Evolutionary conservation across 331 rosid genomes (phyloP).

Genomic region (Quercus phellos): DNA sequence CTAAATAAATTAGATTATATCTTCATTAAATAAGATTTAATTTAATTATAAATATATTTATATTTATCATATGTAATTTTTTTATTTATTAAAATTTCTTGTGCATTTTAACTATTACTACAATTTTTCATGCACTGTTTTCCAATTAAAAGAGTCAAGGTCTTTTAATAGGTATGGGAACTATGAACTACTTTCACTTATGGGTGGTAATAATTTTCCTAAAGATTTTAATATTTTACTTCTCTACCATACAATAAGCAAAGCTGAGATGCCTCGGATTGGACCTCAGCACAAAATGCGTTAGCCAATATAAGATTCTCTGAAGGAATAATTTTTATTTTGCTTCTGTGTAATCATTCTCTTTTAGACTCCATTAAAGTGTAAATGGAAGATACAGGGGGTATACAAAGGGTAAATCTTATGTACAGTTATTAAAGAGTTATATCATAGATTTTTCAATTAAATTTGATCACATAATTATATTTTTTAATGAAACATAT

Average conservation of each 20-base stretch:
- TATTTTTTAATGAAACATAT: too few species aligned
- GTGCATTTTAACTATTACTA: too few species aligned
- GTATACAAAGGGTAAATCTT: background rate
- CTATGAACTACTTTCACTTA: background rate
- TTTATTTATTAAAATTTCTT: too few species aligned
- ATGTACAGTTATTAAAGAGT: too few species aligned
- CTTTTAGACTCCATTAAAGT: background rate
- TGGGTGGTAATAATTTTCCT: background rate
- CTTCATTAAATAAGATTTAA: too few species aligned
- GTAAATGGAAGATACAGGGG: background rate
- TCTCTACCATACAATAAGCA: background rate
- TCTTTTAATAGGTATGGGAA: too few species aligned
- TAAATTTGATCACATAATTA: too few species aligned
- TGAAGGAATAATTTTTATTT: background rate
- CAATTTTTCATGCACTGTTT: too few species aligned
- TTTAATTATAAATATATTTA: too few species aligned
- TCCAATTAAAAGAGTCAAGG: too few species aligned
- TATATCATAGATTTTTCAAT: background rate
- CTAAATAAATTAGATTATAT: too few species aligned
- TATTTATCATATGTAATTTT: too few species aligned
- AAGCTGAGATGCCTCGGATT: background rate
- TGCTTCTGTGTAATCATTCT: background rate
- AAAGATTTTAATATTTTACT: background rate
- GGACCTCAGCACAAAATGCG: conserved; percentile 1
- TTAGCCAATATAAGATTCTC: background rate